These are phyloP conservation scores for Gossypium longicalyx DNA, from an alignment of 345 rosid genomes.

Conservation along the genomic window DNA sequence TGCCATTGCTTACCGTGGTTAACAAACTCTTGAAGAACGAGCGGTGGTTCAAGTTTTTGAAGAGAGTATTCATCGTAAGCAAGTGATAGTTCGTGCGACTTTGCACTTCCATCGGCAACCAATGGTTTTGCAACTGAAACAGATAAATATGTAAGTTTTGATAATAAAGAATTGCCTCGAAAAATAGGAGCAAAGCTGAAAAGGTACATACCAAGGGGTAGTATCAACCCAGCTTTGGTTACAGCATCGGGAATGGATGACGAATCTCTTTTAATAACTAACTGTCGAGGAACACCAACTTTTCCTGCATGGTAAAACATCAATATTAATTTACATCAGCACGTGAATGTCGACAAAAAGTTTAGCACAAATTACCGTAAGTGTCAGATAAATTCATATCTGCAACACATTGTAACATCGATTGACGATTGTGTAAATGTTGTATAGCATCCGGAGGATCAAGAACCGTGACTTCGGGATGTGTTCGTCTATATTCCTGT, in stretches of 20 bases:
- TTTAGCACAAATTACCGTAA: constrained; percentile 34
- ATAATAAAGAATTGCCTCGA: background rate
- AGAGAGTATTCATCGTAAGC: constrained; percentile 64
- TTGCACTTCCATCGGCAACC: constrained; percentile 74
- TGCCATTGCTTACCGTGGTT: constrained; percentile 60
- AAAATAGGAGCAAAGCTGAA: background rate
- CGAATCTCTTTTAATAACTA: constrained; percentile 60
- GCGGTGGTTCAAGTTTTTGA: constrained; percentile 71
- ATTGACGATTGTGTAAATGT: constrained; percentile 67
- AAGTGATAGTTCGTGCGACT: constrained; percentile 73
- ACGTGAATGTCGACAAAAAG: background rate
- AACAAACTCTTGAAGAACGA: constrained; percentile 84
- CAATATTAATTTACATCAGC: constrained; percentile 4
- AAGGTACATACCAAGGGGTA: constrained; percentile 51
- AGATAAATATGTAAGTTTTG: background rate
- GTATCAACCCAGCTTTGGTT: constrained; percentile 48
- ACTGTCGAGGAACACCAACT: constrained; percentile 61
- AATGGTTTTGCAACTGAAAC: constrained; percentile 75
- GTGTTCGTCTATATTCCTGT: constrained; percentile 59
- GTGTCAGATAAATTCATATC: constrained; percentile 58
- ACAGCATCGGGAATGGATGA: constrained; percentile 61
- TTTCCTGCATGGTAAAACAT: constrained; percentile 38
- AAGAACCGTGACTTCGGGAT: constrained; percentile 81
- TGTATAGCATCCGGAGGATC: constrained; percentile 85
- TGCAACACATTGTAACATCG: constrained; percentile 80